phyloP scores from a whole-genome alignment of 2,329 filamentous ascomycete species.

The Leptographium flavum region DNA sequence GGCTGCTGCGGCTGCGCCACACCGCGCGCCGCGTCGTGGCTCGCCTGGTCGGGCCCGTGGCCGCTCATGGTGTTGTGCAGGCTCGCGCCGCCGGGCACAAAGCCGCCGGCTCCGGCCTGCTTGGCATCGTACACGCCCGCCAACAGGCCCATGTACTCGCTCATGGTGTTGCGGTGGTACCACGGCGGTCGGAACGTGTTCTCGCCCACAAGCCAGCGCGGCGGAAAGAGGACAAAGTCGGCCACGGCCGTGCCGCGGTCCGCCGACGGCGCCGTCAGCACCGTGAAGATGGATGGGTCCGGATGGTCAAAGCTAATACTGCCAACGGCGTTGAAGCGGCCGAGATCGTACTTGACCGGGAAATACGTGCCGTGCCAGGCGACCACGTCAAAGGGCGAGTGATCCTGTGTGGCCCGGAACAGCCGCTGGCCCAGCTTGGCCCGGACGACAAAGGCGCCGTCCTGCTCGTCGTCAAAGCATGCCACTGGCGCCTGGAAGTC shows the following conservation, averaged over 20 bases:
- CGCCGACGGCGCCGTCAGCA: constrained; percentile 41
- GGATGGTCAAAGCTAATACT: constrained; percentile 63
- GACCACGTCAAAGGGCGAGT: constrained; percentile 62
- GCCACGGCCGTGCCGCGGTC: constrained; percentile 46
- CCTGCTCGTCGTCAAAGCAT: constrained; percentile 40
- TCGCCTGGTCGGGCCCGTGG: constrained; percentile 45
- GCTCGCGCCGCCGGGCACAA: constrained; percentile 41
- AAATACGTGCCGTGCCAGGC: constrained; percentile 71
- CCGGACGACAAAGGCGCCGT: neutral
- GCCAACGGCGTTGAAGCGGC: constrained; percentile 61
- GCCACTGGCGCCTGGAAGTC: constrained; percentile 66
- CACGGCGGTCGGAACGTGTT: constrained; percentile 60
- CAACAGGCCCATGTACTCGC: constrained; percentile 49
- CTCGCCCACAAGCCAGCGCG: constrained; percentile 53
- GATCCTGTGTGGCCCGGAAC: constrained; percentile 49
- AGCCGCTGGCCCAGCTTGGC: constrained; percentile 41
- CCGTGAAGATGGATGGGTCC: constrained; percentile 64
- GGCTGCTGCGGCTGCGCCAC: constrained; percentile 33
- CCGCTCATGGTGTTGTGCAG: constrained; percentile 60
- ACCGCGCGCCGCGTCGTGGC: constrained; percentile 40
- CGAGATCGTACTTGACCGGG: constrained; percentile 69
- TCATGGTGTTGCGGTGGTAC: constrained; percentile 56
- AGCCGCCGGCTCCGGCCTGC: constrained; percentile 31
- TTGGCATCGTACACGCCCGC: constrained; percentile 46
- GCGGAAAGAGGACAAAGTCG: constrained; percentile 60